Conservation (phyloP, 2,329 filamentous ascomycete species). For the Epichloe brachyelytri region DNA sequence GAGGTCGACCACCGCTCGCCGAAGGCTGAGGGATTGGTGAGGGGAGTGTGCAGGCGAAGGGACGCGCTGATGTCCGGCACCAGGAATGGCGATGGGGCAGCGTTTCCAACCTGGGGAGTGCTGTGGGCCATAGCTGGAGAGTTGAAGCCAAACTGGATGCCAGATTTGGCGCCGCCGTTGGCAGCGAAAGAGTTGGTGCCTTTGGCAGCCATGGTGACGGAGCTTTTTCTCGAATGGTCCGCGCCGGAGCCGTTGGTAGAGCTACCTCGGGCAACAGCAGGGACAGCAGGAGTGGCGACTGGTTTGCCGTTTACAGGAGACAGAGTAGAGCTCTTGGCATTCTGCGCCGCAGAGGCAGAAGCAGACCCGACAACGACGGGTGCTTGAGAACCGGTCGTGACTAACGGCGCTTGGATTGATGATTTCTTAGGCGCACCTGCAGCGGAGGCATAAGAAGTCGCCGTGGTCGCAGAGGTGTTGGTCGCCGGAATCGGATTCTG, state of each 20-base stretch:
- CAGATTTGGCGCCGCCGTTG: conserved; percentile 57
- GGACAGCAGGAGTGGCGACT: conserved; percentile 56
- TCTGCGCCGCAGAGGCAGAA: conserved; percentile 35
- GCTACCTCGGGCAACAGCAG: conserved; percentile 51
- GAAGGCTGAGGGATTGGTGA: conserved; percentile 80
- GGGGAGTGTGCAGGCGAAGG: conserved; percentile 80
- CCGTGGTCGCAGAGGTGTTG: conserved; percentile 43
- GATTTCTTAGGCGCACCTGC: conserved; percentile 51
- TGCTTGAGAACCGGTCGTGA: conserved; percentile 42
- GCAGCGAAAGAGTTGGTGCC: conserved; percentile 61
- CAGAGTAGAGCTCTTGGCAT: conserved; percentile 52
- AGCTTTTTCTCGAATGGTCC: conserved; percentile 75
- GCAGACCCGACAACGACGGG: conserved; percentile 44
- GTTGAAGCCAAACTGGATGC: conserved; percentile 74
- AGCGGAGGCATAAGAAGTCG: conserved; percentile 55
- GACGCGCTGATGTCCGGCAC: conserved; percentile 49
- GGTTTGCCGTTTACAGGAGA: conserved; percentile 79
- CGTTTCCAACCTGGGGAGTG: conserved; percentile 44
- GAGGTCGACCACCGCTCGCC: conserved; percentile 73
- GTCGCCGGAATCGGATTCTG: conserved; percentile 43
- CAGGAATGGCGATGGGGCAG: conserved; percentile 49
- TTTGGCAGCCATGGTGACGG: conserved; percentile 81
- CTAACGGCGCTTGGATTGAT: conserved; percentile 44
- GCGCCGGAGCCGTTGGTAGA: conserved; percentile 54
- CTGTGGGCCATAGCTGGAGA: conserved; percentile 55